phyloP scores from a whole-genome alignment of 1,284 basidiomycete species.

The Cryptococcus hybrid region DNA sequence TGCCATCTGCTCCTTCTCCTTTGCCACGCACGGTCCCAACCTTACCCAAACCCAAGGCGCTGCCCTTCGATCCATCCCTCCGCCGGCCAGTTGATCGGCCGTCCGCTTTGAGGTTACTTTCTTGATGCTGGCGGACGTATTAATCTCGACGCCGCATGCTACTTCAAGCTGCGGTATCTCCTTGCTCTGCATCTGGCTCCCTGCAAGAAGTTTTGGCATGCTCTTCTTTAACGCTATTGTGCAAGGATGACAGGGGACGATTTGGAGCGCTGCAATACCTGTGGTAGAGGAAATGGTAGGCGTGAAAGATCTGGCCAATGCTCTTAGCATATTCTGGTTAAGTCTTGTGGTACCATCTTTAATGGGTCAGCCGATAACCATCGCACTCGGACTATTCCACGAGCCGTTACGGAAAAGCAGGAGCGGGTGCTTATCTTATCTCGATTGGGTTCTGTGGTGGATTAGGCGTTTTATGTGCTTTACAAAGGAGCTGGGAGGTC shows the following conservation, averaged over 20 bases:
- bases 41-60: slow-evolving; percentile 50
- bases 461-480: slow-evolving; percentile 32
- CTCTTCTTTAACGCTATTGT: slow-evolving; percentile 50
- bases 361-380: slow-evolving; percentile 49
- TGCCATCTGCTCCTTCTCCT: slow-evolving; percentile 52
- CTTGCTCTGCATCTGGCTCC: slow-evolving; percentile 51
- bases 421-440: slow-evolving; percentile 44
- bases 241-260: slow-evolving; percentile 48
- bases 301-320: slow-evolving; percentile 48
- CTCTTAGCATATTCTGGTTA: slow-evolving; percentile 51
- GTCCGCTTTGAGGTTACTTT: slow-evolving; percentile 47
- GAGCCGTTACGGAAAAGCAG: slow-evolving; percentile 28
- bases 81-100: slow-evolving; percentile 52
- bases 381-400: slow-evolving; percentile 47
- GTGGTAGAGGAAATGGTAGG: slow-evolving; percentile 48
- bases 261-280: slow-evolving; percentile 48
- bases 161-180: slow-evolving; percentile 47
- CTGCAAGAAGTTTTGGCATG: slow-evolving; percentile 46
- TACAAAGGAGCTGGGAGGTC: slow-evolving; percentile 40
- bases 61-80: slow-evolving; percentile 51
- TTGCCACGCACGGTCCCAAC: slow-evolving; percentile 48
- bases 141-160: slow-evolving; percentile 49
- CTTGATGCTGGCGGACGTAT: slow-evolving; percentile 50
- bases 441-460: slow-evolving; percentile 49
- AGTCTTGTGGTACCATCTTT: slow-evolving; percentile 39